A percentile compares a stretch with the other conserved stretches of the same genome.
phyloP scores from a whole-genome alignment of 225 moss, liverwort and hornwort genomes.

The Pseudoscleropodium purum region DNA sequence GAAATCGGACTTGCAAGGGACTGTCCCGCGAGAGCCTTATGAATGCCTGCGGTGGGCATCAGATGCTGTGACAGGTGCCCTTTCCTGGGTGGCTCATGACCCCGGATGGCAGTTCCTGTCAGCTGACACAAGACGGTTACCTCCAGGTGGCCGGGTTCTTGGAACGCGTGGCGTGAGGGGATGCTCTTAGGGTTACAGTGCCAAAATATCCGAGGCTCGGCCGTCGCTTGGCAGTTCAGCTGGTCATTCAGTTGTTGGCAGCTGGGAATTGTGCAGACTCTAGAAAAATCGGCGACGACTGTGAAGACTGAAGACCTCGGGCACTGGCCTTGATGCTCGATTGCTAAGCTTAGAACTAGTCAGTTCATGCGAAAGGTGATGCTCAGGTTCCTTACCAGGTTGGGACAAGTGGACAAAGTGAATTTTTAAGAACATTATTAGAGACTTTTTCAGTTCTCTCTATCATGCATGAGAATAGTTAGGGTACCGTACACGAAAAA shows the following conservation, averaged over 20 bases:
- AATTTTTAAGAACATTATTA: not conserved
- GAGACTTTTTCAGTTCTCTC: not conserved
- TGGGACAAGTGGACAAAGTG: not conserved
- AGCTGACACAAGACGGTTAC: not conserved
- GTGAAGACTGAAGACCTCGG: not conserved
- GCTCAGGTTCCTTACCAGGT: no score
- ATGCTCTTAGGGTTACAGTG: not conserved
- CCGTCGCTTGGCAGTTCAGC: not conserved
- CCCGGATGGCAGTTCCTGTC: not conserved
- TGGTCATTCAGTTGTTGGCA: not conserved
- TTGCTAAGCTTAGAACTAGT: not conserved
- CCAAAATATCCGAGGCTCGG: not conserved
- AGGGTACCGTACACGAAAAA: not conserved
- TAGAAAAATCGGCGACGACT: not conserved
- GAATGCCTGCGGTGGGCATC: no score
- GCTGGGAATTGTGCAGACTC: not conserved
- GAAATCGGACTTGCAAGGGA: accelerated
- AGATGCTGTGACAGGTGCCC: not conserved
- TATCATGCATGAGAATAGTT: not conserved
- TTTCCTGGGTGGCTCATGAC: not conserved
- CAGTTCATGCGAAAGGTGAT: not conserved
- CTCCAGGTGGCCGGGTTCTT: not conserved
- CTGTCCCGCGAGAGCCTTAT: not conserved
- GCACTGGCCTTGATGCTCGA: not conserved
- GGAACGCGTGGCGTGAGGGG: not conserved